phyloP scores from a whole-genome alignment of 306 rosid species.

The Malus domestica region DNA sequence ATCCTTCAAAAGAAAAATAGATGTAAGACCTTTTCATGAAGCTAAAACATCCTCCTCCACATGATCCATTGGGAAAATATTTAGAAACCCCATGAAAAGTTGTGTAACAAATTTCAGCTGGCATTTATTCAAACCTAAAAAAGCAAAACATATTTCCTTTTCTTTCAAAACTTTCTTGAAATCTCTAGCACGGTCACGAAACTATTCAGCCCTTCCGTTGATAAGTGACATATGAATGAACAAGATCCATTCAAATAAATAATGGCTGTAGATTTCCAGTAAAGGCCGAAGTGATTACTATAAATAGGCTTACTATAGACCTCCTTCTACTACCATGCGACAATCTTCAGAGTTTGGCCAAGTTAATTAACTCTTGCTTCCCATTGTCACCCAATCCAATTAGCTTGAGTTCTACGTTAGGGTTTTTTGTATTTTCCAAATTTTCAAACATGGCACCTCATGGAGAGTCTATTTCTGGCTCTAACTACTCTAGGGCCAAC shows the following conservation, averaged over 20 bases:
- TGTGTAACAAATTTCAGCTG: background rate
- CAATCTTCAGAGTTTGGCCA: constrained; percentile 4
- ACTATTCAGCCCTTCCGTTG: constrained; percentile 16
- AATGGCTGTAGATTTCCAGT: constrained; percentile 1
- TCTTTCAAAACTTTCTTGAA: constrained; percentile 30
- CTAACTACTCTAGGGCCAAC: constrained; percentile 20
- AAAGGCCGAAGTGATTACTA: constrained; percentile 13
- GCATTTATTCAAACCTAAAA: constrained; percentile 25
- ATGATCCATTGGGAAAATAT: background rate
- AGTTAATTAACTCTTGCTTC: background rate
- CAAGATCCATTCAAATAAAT: constrained; percentile 39
- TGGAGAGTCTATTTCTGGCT: constrained; percentile 44
- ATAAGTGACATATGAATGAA: constrained; percentile 38
- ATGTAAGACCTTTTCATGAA: background rate
- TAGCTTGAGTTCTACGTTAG: background rate
- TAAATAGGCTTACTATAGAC: constrained; percentile 36
- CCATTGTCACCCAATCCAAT: background rate
- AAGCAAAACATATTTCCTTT: constrained; percentile 24
- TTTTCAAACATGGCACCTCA: constrained; percentile 60
- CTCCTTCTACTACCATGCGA: background rate
- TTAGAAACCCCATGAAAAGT: background rate
- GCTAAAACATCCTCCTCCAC: constrained; percentile 1
- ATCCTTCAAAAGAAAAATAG: background rate
- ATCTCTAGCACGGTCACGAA: constrained; percentile 47
- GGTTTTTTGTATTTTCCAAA: background rate